Conservation (phyloP, 306 rosid species). For the Gillenia trifoliata region DNA sequence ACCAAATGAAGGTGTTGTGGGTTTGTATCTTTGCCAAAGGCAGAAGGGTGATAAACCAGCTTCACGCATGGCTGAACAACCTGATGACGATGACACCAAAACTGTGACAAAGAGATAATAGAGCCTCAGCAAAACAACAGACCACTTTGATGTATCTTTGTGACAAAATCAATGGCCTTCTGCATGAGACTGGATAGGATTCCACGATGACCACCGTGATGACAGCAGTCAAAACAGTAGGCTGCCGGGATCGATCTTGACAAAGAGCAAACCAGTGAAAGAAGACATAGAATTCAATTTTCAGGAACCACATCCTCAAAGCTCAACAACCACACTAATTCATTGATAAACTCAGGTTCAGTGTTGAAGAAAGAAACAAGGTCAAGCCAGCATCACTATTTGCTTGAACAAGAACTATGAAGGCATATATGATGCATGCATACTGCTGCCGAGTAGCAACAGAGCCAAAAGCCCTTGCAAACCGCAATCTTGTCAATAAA, state of each 20-base stretch:
- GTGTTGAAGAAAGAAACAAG: conserved; percentile 85
- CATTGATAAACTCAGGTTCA: conserved; percentile 97
- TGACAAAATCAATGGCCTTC: conserved; percentile 78
- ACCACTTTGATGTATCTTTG: conserved; percentile 66
- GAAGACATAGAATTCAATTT: conserved; percentile 71
- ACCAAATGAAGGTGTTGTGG: conserved; percentile 94
- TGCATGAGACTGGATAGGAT: conserved; percentile 94
- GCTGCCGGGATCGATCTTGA: conserved; percentile 89
- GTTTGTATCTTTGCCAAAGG: conserved; percentile 86
- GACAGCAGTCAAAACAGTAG: conserved; percentile 75
- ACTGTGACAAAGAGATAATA: conserved; percentile 83
- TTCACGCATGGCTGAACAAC: conserved; percentile 93
- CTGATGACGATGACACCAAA: conserved; percentile 91
- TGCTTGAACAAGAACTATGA: conserved; percentile 88
- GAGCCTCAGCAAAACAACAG: conserved; percentile 83
- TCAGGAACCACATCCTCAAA: conserved; percentile 81
- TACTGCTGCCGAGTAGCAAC: conserved; percentile 76
- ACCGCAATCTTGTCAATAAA: conserved; percentile 84
- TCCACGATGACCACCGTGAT: conserved; percentile 97
- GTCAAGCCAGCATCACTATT: conserved; percentile 76
- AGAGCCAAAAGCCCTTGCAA: conserved; percentile 93
- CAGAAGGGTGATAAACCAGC: conserved; percentile 89
- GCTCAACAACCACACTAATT: conserved; percentile 75
- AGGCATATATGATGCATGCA: conserved; percentile 87
- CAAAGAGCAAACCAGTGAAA: conserved; percentile 88